phyloP scores from a whole-genome alignment of 768 basidiomycete species.

The Punctularia strigosozonata region DNA sequence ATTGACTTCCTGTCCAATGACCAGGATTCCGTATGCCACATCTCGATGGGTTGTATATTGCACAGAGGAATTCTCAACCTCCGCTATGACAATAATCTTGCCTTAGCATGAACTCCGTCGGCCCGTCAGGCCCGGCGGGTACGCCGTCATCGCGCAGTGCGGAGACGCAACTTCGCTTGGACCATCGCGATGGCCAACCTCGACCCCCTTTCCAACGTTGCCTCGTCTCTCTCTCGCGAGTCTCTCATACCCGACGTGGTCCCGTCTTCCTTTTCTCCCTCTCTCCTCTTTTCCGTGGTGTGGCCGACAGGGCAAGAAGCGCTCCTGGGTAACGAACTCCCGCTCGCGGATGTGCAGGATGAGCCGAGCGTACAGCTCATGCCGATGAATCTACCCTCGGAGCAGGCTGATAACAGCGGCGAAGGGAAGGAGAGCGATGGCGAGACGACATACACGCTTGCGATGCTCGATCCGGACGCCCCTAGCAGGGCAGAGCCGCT shows the following conservation, averaged over 20 bases:
- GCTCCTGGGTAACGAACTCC: constrained; percentile 25
- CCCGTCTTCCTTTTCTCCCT: constrained; percentile 24
- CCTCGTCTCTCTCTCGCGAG: constrained; percentile 22
- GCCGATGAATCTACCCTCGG: constrained; percentile 23
- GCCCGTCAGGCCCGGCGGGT: too few relatives aligned
- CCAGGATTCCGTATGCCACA: too few relatives aligned
- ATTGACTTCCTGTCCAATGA: too few relatives aligned
- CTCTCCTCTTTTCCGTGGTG: constrained; percentile 30
- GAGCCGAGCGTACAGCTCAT: constrained; percentile 39
- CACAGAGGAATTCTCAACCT: too few relatives aligned
- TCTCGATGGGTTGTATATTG: too few relatives aligned
- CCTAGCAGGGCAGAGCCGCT: constrained; percentile 14
- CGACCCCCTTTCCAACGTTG: constrained; percentile 23
- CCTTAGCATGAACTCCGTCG: too few relatives aligned
- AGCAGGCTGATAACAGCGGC: constrained; percentile 8
- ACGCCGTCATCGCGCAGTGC: too few relatives aligned
- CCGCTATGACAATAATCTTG: too few relatives aligned
- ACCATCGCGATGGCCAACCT: constrained; percentile 6
- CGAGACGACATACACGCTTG: constrained; percentile 30
- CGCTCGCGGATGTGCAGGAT: constrained; percentile 26
- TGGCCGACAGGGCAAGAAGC: constrained; percentile 30
- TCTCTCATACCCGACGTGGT: constrained; percentile 35
- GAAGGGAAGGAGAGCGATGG: constrained; percentile 9
- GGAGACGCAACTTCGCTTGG: too few relatives aligned
- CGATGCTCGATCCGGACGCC: constrained; percentile 24